Base-by-base conservation (phyloP, 768 basidiomycete species). In the Amanita molliuscula region DNA sequence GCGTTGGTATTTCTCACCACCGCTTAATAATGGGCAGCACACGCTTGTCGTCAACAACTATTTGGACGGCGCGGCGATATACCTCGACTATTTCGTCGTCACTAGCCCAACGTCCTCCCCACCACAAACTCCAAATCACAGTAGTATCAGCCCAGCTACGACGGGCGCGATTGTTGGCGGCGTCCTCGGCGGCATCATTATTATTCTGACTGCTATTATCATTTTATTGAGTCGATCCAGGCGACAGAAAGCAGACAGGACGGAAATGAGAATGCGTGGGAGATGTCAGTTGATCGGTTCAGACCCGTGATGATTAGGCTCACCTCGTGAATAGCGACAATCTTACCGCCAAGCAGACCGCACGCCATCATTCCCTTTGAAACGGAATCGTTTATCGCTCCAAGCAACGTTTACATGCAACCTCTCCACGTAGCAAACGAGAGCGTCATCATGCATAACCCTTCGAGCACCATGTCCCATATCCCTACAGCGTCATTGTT, bases 131-230 rank as follows among this genome's bases (percentile, higher is more conserved):
- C 3, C 45, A 15, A 26, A 31, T 29, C 29, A 6, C 20, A 1
- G 41, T 9, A 26, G 25, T 31, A 10, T 15, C 11, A 33, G 21
- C 13, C n/a, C 28, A 16, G 13, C 21, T 15, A 31, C 45, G 6
- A 18, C 20, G 18, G 47, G 34, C 36, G 47, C 20, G 7, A 48
- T 48, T 26, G 36, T 48, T n/a, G 47, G 47, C 1, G 47, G 47
- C 3, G 47, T 38, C 11, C 16, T 38, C 23, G 47, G 34, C 36
- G 47, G 47, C 10, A 21, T 48, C 25, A 21, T 34, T 10, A 21
- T 48, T 6, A 23, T 48, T 16, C 33, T 48, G 23, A n/a, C 28
- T 10, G 23, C 20, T 8, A 35, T 48, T 23, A 38, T 48, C 13
- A 10, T 38, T 5, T 13, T 37, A 13, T 37, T 48, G 36, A 20